A percentile compares a stretch with the other conserved stretches of the same genome.
phyloP scores from a whole-genome alignment of 2,329 filamentous ascomycete species.

The Fusarium sacchari region DNA sequence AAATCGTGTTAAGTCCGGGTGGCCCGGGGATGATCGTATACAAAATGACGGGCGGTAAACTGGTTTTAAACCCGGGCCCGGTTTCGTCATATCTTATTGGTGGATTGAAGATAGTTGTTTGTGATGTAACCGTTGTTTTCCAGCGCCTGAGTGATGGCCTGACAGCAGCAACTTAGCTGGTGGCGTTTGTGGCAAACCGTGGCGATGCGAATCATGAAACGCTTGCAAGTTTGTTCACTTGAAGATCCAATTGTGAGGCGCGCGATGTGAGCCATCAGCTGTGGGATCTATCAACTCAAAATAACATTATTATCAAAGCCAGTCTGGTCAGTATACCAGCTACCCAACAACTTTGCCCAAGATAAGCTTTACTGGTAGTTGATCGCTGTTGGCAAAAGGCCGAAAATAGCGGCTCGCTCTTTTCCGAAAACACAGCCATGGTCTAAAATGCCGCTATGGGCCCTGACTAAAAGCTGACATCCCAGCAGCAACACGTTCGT shows the following conservation, averaged over 20 bases:
- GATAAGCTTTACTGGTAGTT: too few relatives aligned
- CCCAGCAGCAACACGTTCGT: neutral
- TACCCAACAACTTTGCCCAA: too few relatives aligned
- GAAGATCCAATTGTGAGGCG: too few relatives aligned
- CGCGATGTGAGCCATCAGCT: too few relatives aligned
- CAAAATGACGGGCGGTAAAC: rapidly evolving
- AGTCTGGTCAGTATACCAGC: too few relatives aligned
- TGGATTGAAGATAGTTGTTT: rapidly evolving
- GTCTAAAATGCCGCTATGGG: neutral
- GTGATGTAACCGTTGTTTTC: neutral
- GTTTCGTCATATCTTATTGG: rapidly evolving
- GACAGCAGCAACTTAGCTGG: neutral
- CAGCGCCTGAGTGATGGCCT: neutral
- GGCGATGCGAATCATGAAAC: too few relatives aligned
- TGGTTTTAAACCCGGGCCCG: neutral
- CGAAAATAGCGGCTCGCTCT: neutral
- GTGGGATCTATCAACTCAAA: too few relatives aligned
- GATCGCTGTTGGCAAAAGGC: neutral
- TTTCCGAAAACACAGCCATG: neutral
- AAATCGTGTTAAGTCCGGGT: neutral
- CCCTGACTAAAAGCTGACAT: neutral
- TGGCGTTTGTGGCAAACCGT: too few relatives aligned
- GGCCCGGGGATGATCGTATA: rapidly evolving
- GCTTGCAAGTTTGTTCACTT: too few relatives aligned
- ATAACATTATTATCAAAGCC: too few relatives aligned